A percentile compares a stretch with the other conserved stretches of the same genome.
Conservation (phyloP, 352 stramenopile species). For the Pythium myriotylum region DNA sequence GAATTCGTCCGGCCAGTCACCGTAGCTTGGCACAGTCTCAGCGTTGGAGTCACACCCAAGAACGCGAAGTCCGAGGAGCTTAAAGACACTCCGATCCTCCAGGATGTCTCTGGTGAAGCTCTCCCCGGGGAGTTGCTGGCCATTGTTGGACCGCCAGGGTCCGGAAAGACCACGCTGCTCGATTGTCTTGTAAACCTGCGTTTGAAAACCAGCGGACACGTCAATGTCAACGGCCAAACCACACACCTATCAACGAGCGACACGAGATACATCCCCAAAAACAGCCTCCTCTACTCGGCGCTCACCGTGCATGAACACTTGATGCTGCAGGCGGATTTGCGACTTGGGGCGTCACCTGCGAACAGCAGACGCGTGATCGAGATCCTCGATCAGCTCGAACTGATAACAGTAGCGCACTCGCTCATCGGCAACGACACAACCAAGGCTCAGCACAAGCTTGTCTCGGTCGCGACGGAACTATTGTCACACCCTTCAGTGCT, state of each 20-base stretch:
- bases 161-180: not conserved
- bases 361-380: constrained; percentile 45
- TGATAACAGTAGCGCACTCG: constrained; percentile 39
- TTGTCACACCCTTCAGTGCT: constrained; percentile 77
- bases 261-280: constrained; percentile 82
- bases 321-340: constrained; percentile 73
- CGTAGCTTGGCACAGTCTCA: constrained; percentile 1
- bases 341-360: constrained; percentile 37
- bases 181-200: not conserved
- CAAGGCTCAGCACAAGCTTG: constrained; percentile 72
- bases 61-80: not conserved
- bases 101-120: constrained; percentile 1
- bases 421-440: constrained; percentile 50
- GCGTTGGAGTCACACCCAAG: not conserved
- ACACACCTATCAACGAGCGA: not conserved
- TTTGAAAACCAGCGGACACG: not conserved
- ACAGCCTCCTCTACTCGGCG: constrained; percentile 87
- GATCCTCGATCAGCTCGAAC: constrained; percentile 52
- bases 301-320: constrained; percentile 87
- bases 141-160: not conserved
- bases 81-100: not conserved
- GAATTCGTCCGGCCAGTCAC: not conserved
- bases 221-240: not conserved
- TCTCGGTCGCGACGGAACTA: constrained; percentile 79
- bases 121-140: not conserved